A percentile compares a stretch with the other conserved stretches of the same genome.
phyloP scores from a whole-genome alignment of 495 filamentous ascomycete genomes.

The Aspergillus ostianus region DNA sequence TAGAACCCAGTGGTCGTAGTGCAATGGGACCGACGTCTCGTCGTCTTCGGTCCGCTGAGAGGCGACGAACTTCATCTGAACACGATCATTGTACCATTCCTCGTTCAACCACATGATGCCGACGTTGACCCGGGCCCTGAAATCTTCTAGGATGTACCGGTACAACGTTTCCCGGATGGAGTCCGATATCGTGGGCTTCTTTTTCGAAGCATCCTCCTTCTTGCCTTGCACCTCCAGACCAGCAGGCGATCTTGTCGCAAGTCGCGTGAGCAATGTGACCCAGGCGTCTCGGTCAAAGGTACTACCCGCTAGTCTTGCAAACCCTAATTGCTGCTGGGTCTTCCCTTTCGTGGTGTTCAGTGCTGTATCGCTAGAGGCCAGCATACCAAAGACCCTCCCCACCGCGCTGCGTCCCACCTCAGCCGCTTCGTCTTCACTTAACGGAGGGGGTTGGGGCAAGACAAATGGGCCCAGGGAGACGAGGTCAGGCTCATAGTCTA shows the following conservation, averaged over 20 bases:
- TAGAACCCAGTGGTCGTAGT: conserved; percentile 80
- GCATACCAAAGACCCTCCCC: conserved; percentile 71
- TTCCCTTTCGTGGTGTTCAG: conserved; percentile 45
- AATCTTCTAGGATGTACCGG: conserved; percentile 85
- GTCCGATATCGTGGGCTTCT: conserved; percentile 52
- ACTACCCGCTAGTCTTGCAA: conserved; percentile 81
- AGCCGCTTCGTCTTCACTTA: conserved; percentile 64
- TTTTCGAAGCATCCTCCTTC: conserved; percentile 25
- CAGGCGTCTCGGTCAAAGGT: conserved; percentile 86
- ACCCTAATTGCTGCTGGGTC: conserved; percentile 52
- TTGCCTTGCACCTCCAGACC: conserved; percentile 56
- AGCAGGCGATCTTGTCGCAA: conserved; percentile 77
- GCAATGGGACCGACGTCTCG: conserved; percentile 36
- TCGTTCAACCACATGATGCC: conserved; percentile 92
- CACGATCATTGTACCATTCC: conserved; percentile 93
- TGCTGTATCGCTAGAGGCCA: conserved; percentile 66
- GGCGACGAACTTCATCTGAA: conserved; percentile 51
- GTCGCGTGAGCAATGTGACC: conserved; percentile 79
- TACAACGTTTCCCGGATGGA: conserved; percentile 76
- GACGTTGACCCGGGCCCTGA: conserved; percentile 78
- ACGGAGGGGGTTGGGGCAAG: conserved; percentile 70
- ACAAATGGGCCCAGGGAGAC: conserved; percentile 66
- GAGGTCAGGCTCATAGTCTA: conserved; percentile 52
- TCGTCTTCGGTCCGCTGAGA: conserved; percentile 38
- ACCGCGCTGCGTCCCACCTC: conserved; percentile 69